Conservation (phyloP, 306 rosid species). For the Castanea sativa region DNA sequence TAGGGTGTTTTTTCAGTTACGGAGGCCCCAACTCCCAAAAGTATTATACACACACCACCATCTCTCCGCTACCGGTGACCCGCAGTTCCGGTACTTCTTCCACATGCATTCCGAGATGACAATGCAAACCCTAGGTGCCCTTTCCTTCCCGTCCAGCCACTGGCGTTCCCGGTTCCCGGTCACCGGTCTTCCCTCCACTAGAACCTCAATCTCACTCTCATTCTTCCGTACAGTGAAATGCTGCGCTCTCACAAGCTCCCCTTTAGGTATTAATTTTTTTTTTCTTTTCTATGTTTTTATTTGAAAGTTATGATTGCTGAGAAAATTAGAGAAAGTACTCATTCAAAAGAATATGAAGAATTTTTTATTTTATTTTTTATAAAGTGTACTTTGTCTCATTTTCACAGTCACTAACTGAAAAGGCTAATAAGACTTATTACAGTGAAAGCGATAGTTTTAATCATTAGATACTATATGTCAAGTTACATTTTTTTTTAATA, state of each 20-base stretch:
- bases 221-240: conserved; percentile 28
- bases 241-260: conserved; percentile 20
- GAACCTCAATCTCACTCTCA: conserved; percentile 21
- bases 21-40: no score
- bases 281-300: not conserved
- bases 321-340: not conserved
- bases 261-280: conserved; percentile 27
- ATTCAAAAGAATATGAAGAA: no score
- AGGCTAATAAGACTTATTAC: no score
- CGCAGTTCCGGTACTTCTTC: not conserved
- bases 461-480: no score
- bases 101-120: not conserved
- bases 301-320: not conserved
- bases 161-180: conserved; percentile 21
- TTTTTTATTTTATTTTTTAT: no score
- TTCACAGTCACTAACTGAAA: no score
- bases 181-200: conserved; percentile 17
- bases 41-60: no score
- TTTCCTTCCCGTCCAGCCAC: conserved; percentile 28
- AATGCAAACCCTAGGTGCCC: conserved; percentile 20
- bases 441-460: no score
- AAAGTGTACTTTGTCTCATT: no score
- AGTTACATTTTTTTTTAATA: not conserved
- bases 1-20: no score
- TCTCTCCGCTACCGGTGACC: conserved; percentile 6